Conservation (phyloP, 2,329 filamentous ascomycete species). For the Sporothrix curviconia region DNA sequence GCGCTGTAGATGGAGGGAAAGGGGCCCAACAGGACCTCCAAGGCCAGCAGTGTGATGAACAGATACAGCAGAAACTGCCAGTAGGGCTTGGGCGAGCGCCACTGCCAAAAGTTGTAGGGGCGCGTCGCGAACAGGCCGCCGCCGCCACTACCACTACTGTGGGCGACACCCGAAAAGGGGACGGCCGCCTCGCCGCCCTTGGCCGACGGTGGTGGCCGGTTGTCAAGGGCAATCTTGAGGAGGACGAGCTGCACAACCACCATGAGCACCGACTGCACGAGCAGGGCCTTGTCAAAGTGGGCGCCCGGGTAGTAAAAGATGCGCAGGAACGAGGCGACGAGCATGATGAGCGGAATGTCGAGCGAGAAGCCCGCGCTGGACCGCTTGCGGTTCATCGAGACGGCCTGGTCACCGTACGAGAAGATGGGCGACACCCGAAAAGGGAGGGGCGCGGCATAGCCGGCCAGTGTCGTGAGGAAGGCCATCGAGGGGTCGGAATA, state of each 20-base stretch:
- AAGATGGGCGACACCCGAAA: slow-evolving; percentile 57
- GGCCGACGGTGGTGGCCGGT: slow-evolving; percentile 53
- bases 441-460: slow-evolving; percentile 56
- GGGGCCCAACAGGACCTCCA: slow-evolving; percentile 62
- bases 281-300: slow-evolving; percentile 55
- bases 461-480: slow-evolving; percentile 44
- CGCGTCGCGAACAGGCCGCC: slow-evolving; percentile 36
- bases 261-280: slow-evolving; percentile 61
- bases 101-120: slow-evolving; percentile 78
- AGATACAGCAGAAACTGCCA: slow-evolving; percentile 72
- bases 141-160: slow-evolving; percentile 19
- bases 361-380: slow-evolving; percentile 51
- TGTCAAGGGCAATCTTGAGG: slow-evolving; percentile 62
- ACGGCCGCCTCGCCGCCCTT: slow-evolving; percentile 54
- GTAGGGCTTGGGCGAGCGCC: slow-evolving; percentile 67
- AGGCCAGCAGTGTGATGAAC: slow-evolving; percentile 50
- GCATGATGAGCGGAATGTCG: slow-evolving; percentile 67
- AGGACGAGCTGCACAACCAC: slow-evolving; percentile 56
- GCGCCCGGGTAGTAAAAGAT: slow-evolving; percentile 66
- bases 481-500: slow-evolving; percentile 25
- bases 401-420: slow-evolving; percentile 59
- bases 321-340: slow-evolving; percentile 59
- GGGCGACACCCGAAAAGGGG: slow-evolving; percentile 57
- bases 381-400: slow-evolving; percentile 57
- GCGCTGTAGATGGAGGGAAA: slow-evolving; percentile 50